phyloP scores from a whole-genome alignment of 2,329 filamentous ascomycete species.

The Stachybotrys chlorohalonatus region DNA sequence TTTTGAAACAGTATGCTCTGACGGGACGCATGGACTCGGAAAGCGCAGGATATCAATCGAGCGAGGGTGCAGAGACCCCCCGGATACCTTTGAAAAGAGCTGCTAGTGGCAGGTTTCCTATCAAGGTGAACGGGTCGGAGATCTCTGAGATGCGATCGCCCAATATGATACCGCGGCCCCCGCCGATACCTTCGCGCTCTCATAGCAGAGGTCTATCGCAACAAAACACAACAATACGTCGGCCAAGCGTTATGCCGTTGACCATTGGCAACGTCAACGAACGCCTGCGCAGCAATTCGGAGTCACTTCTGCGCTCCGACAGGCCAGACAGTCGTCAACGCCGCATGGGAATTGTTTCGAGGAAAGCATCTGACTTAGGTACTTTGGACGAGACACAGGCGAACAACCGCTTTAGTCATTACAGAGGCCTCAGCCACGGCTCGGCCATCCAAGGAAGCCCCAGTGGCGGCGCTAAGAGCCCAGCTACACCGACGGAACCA shows the following conservation, averaged over 20 bases:
- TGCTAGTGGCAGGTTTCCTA: slow-evolving; percentile 56
- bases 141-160: slow-evolving; percentile 60
- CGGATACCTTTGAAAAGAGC: slow-evolving; percentile 57
- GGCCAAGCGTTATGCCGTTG: slow-evolving; percentile 63
- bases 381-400: slow-evolving; percentile 53
- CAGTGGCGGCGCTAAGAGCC: slow-evolving; percentile 35
- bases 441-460: slow-evolving; percentile 53
- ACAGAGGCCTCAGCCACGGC: slow-evolving; percentile 58
- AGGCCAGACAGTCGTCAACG: slow-evolving; percentile 46
- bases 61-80: slow-evolving; percentile 73
- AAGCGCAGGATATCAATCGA: slow-evolving; percentile 50
- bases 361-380: slow-evolving; percentile 49
- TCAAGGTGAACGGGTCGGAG: slow-evolving; percentile 67
- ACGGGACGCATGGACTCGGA: slow-evolving; percentile 46
- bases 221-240: slow-evolving; percentile 53
- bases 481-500: slow-evolving; percentile 51
- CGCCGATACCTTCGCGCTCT: slow-evolving; percentile 67
- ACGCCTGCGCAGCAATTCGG: slow-evolving; percentile 56
- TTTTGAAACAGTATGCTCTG: slow-evolving; percentile 43
- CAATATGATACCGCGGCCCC: slow-evolving; percentile 49
- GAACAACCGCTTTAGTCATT: slow-evolving; percentile 59
- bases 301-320: slow-evolving; percentile 46
- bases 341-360: slow-evolving; percentile 56
- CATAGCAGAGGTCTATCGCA: slow-evolving; percentile 71
- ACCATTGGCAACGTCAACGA: slow-evolving; percentile 64